Conservation (phyloP, 2,329 filamentous ascomycete species). For the Pseudogymnoascus sp. region DNA sequence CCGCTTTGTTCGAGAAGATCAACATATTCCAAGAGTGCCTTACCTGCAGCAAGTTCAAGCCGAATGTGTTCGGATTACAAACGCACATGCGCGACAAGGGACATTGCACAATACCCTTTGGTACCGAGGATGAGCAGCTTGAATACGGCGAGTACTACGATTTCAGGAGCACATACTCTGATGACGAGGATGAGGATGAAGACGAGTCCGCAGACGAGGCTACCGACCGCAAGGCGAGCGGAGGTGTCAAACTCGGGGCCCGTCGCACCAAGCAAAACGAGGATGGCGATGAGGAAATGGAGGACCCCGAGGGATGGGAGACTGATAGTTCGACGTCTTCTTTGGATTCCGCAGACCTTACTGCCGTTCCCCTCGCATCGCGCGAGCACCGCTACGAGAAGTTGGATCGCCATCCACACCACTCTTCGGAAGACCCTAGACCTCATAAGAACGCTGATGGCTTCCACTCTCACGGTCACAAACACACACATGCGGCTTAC, state of each 20-base stretch:
- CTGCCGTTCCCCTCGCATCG: constrained; percentile 67
- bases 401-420: constrained; percentile 65
- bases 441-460: constrained; percentile 68
- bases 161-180: constrained; percentile 91
- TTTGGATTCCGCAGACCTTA: constrained; percentile 76
- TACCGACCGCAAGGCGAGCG: constrained; percentile 39
- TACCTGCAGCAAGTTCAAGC: constrained; percentile 76
- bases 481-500: constrained; percentile 65
- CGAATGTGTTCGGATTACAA: constrained; percentile 71
- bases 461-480: constrained; percentile 76
- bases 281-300: constrained; percentile 46
- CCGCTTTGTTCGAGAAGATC: constrained; percentile 71
- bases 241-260: constrained; percentile 62
- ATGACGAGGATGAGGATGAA: constrained; percentile 56
- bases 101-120: constrained; percentile 94
- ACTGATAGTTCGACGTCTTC: constrained; percentile 89
- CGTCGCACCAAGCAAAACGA: constrained; percentile 48
- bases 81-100: constrained; percentile 97
- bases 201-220: constrained; percentile 48
- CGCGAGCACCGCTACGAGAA: constrained; percentile 64
- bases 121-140: constrained; percentile 79
- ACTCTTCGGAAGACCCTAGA: constrained; percentile 62
- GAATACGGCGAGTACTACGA: constrained; percentile 97
- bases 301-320: constrained; percentile 78
- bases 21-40: constrained; percentile 75